Evolutionary conservation across 768 basidiomycete species (phyloP), one percentile per base, ranked within the genome.

Genomic region (Lentinula boryana): DNA sequence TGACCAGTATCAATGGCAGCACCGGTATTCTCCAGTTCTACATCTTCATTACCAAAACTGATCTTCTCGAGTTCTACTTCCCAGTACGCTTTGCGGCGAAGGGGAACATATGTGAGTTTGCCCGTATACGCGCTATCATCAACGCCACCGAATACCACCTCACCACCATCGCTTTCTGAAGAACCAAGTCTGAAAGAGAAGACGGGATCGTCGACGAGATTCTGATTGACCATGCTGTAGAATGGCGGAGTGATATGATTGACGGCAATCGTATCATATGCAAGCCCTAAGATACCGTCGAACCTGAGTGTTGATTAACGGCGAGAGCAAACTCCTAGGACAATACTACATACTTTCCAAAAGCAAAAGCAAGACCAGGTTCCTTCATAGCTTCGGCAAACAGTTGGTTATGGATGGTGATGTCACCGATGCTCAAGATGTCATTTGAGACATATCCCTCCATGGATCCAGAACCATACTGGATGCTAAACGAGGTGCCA

Each of bases 321-420:
- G 5, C 4, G 43, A 52, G 46, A 48, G 15, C 31, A 33, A 13
- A 18, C 43, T 10, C 10, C 6, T 32, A 18, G n/a, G 3, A 40
- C 2, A n/a, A 33, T n/a, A 27, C 18, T 12, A 78, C 90, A 68
- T 66, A 93, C 90, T 90, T 94, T 70, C 93, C 94, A 65, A 96
- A 98, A 31, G 97, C 96, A 71, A 99, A 99, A 5, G 95, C 88
- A 53, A 99, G 86, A 49, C 97, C 97, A 21, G 97, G 97, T 71
- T 98, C 96, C 74, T 93, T 92, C 61, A 86, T 88, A 1, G 95
- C 93, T 76, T 98, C 97, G 9, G 95, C 96, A 67, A 99, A 99
- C 69, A 94, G 88, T 71, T 92, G 91, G 12, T 75, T 63, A 67
- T 77, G 79, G 72, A 99, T 82, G 31, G 72, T 72, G 50, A 99